These are phyloP conservation scores for Dipteronia sinensis DNA, from an alignment of 345 rosid genomes.

Conservation along the genomic window DNA sequence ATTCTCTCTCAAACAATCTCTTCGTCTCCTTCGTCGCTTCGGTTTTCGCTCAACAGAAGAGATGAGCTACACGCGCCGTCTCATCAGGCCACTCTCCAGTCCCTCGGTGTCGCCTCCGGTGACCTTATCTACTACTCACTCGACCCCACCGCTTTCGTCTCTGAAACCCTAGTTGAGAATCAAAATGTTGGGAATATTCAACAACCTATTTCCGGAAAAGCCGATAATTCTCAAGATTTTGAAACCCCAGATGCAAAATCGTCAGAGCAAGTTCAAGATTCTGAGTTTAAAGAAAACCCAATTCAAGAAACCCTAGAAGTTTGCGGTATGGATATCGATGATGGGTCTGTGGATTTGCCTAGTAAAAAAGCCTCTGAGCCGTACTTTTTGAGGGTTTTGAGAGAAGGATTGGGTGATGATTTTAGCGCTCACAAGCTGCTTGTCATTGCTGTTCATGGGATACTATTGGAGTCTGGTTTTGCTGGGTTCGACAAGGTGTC, in stretches of 20 bases:
- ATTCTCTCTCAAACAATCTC: constrained; percentile 26
- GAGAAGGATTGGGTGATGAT: constrained; percentile 48
- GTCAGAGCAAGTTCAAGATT: constrained; percentile 16
- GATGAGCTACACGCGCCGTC: constrained; percentile 56
- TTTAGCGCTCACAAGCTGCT: constrained; percentile 41
- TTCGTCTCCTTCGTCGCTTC: constrained; percentile 39
- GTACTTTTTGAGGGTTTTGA: constrained; percentile 53
- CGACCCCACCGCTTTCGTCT: constrained; percentile 26
- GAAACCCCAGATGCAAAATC: not conserved
- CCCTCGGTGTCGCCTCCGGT: constrained; percentile 70
- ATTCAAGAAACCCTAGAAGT: constrained; percentile 17
- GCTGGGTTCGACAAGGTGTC: constrained; percentile 44
- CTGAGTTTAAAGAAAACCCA: not conserved
- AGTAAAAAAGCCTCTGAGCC: constrained; percentile 51
- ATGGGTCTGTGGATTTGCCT: constrained; percentile 11
- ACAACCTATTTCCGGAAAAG: constrained; percentile 13
- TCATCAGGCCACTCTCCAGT: constrained; percentile 44
- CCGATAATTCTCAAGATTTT: not conserved
- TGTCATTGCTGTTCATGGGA: constrained; percentile 64
- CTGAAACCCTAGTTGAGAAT: not conserved
- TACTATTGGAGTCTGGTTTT: constrained; percentile 74
- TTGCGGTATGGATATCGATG: constrained; percentile 32
- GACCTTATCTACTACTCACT: constrained; percentile 65
- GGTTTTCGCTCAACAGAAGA: constrained; percentile 68
- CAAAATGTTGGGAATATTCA: not conserved